Evolutionary conservation across 192 early-diverging fungal genomes (phyloP).

Genomic region (Mortierella claussenii): DNA sequence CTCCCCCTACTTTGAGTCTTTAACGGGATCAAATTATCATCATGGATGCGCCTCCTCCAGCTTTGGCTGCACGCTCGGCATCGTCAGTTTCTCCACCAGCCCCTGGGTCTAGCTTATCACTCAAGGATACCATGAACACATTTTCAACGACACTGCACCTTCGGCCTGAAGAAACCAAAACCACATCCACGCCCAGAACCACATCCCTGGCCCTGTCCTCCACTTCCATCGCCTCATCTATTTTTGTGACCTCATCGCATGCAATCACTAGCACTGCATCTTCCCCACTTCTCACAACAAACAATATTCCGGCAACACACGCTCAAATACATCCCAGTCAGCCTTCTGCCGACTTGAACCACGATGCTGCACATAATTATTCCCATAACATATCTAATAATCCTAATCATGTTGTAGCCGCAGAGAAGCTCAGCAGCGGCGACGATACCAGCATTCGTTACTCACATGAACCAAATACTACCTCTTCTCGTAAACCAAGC

Average conservation of each 20-base stretch:
- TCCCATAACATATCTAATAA: neutral
- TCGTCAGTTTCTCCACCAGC: too few species aligned
- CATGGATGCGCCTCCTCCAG: too few species aligned
- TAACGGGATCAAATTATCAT: too few species aligned
- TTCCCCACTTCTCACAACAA: too few species aligned
- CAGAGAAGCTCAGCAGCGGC: neutral
- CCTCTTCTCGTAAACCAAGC: neutral
- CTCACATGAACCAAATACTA: neutral
- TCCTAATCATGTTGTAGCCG: neutral
- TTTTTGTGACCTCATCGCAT: too few species aligned
- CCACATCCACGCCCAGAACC: neutral
- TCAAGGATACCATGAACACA: constrained; percentile 38
- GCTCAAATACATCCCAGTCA: too few species aligned
- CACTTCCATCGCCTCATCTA: neutral
- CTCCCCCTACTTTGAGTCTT: too few species aligned
- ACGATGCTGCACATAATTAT: neutral
- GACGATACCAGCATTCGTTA: neutral
- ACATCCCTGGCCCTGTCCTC: neutral
- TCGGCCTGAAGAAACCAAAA: neutral
- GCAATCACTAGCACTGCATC: neutral
- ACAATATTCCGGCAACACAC: too few species aligned
- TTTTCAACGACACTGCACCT: constrained; percentile 11
- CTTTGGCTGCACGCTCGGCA: too few species aligned
- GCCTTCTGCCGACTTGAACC: too few species aligned
- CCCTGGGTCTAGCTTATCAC: constrained; percentile 6